phyloP scores from a whole-genome alignment of 2,329 filamentous ascomycete genomes.

The Juglanconis oblonga region DNA sequence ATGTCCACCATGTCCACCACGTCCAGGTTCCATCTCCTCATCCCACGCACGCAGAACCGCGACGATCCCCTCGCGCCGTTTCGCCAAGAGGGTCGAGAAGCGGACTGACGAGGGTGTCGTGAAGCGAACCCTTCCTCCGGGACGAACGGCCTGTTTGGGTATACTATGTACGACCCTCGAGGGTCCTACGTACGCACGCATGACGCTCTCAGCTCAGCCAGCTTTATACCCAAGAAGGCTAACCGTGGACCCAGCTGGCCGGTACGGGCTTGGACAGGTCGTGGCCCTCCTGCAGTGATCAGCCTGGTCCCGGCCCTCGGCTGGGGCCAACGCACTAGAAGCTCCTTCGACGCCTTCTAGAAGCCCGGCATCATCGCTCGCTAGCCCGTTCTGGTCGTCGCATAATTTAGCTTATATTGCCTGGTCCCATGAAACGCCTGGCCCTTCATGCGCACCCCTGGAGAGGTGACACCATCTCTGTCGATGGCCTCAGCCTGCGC shows the following conservation, averaged over 20 bases:
- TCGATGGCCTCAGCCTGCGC: slow-evolving; percentile 22
- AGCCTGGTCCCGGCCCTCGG: slow-evolving; percentile 1
- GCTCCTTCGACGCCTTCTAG: slow-evolving; percentile 32
- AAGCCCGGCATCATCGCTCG: slow-evolving; percentile 30
- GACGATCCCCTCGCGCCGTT: background rate
- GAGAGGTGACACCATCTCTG: slow-evolving; percentile 12
- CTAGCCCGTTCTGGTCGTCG: slow-evolving; percentile 28
- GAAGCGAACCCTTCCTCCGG: no score
- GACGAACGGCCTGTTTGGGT: no score
- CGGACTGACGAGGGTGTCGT: no score
- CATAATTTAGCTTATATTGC: slow-evolving; percentile 49
- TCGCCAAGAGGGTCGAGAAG: background rate
- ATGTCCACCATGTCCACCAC: no score
- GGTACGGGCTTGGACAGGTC: slow-evolving; percentile 6
- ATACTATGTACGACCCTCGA: no score
- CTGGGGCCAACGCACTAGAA: slow-evolving; percentile 30
- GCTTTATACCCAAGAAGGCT: background rate
- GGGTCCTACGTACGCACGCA: background rate
- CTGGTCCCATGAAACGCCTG: slow-evolving; percentile 42
- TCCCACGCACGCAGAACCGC: background rate
- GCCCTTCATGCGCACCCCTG: slow-evolving; percentile 42
- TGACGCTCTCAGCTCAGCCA: background rate
- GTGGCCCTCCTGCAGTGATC: slow-evolving; percentile 8
- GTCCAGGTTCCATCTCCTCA: no score
- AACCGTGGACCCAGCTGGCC: slow-evolving; percentile 1